Evolutionary conservation across 2,329 filamentous ascomycete genomes (phyloP).

Genomic region (Phyllosticta ampelicida): DNA sequence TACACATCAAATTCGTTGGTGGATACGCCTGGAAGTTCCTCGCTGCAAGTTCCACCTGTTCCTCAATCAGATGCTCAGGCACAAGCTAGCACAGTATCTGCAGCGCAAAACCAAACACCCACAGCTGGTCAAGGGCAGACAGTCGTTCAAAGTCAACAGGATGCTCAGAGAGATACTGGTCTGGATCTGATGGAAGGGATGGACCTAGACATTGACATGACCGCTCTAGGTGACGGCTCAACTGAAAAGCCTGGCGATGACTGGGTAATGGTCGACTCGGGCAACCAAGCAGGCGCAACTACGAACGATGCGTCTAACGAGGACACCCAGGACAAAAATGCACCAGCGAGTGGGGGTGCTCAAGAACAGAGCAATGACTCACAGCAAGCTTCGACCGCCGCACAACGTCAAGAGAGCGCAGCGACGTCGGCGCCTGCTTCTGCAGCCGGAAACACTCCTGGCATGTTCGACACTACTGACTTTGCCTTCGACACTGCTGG

Average conservation of each 20-base stretch:
- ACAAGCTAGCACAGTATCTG: constrained; percentile 42
- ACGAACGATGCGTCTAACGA: constrained; percentile 8
- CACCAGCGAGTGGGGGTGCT: constrained; percentile 12
- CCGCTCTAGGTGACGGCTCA: constrained; percentile 37
- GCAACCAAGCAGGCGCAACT: not conserved
- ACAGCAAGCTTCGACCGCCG: not conserved
- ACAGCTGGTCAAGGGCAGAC: not conserved
- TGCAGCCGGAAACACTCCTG: constrained; percentile 19
- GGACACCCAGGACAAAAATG: constrained; percentile 14
- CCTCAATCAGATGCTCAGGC: constrained; percentile 38
- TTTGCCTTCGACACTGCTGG: constrained; percentile 29
- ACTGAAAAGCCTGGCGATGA: constrained; percentile 18
- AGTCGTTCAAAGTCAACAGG: constrained; percentile 15
- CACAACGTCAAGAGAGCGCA: not conserved
- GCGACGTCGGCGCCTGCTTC: constrained; percentile 11
- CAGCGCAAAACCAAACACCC: not conserved
- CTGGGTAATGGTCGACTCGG: constrained; percentile 24
- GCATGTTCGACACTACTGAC: constrained; percentile 29
- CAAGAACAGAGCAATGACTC: not conserved
- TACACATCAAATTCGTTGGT: constrained; percentile 53
- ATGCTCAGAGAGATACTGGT: constrained; percentile 19
- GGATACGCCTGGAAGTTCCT: constrained; percentile 48
- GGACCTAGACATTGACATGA: constrained; percentile 45
- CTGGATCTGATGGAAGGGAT: constrained; percentile 17
- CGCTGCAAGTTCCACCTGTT: constrained; percentile 45